Evolutionary conservation across 768 basidiomycete species (phyloP), one percentile per base, ranked within the genome.

Genomic region (Tylopilus balloui): DNA sequence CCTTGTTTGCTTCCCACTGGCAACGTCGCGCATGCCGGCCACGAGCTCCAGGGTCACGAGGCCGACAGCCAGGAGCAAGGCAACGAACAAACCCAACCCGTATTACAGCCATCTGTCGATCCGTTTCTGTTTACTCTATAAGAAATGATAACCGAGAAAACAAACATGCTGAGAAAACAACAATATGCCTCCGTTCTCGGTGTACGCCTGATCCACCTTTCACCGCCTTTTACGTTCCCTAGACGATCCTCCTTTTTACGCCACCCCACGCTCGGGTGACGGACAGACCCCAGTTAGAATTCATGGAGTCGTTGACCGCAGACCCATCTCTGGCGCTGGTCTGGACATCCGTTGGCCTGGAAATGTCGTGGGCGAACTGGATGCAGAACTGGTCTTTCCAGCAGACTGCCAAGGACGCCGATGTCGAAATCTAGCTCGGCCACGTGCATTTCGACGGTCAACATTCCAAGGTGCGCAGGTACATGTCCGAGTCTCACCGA

Each of bases 291-390:
- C 87, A 90, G 58, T 79, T 82, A 51, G 76, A 76, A 2, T 87
- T 89, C 65, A 67, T 92, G 19, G 80, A 78, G 34, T 72, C 78
- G 2, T 63, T 92, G 52, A 91, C 90, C 1, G 59, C 69, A 3
- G 77, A 76, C 51, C 85, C 88, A 7, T 63, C 73, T 5, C 61
- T 67, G 31, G 88, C 88, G 0, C 64, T 87, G 46, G 49, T 69
- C 5, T 88, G 81, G 69, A 67, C 82, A 32, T 76, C 76, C 42
- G 52, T 68, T 1, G 89, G 88, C 3, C 60, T 87, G 29, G 76
- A 86, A 58, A 68, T 70, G 10, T 88, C 84, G 83, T 92, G 88
- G 86, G 83, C 77, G 2, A 78, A 77, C 3, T 84, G 79, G 73
- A 60, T 89, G 55, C 71, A 80, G 50, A 59, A 69, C 20, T 87